Conservation (phyloP, 2,329 filamentous ascomycete genomes). For the Aspergillus caelatus region DNA sequence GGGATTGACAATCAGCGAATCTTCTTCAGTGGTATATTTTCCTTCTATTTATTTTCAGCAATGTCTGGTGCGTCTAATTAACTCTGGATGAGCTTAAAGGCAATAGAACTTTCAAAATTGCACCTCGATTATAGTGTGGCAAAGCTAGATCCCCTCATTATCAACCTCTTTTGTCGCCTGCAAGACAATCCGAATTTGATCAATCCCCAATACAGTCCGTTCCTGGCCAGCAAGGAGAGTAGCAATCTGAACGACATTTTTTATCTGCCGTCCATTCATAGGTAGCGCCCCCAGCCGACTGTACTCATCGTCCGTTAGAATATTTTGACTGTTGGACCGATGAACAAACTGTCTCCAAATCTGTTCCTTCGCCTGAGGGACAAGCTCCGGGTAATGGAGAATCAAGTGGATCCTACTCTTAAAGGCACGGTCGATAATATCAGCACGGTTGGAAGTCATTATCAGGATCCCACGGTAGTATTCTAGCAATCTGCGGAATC, state of each 20-base stretch:
- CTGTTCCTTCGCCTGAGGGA: no score
- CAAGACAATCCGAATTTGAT: background rate
- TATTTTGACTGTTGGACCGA: no score
- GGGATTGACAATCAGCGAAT: no score
- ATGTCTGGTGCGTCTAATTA: no score
- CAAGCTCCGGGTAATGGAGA: constrained; percentile 46
- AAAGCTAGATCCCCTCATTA: no score
- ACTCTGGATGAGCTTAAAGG: no score
- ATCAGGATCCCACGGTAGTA: constrained; percentile 36
- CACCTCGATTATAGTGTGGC: fast-evolving
- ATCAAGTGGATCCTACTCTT: constrained; percentile 54
- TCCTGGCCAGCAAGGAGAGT: constrained; percentile 3
- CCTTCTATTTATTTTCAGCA: no score
- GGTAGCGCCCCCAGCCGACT: constrained; percentile 3
- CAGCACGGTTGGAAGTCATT: constrained; percentile 53
- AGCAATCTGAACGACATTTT: constrained; percentile 14
- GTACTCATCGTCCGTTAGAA: no score
- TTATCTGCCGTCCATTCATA: constrained; percentile 18
- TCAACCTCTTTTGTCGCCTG: no score
- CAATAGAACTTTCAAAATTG: no score
- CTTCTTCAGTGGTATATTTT: no score
- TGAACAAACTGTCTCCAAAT: no score
- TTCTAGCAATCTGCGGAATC: background rate
- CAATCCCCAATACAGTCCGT: background rate
- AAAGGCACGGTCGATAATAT: constrained; percentile 52